Evolutionary conservation across 2,329 filamentous ascomycete genomes (phyloP), one percentile per base, ranked within the genome.

Genomic region (Daldinia sp.): DNA sequence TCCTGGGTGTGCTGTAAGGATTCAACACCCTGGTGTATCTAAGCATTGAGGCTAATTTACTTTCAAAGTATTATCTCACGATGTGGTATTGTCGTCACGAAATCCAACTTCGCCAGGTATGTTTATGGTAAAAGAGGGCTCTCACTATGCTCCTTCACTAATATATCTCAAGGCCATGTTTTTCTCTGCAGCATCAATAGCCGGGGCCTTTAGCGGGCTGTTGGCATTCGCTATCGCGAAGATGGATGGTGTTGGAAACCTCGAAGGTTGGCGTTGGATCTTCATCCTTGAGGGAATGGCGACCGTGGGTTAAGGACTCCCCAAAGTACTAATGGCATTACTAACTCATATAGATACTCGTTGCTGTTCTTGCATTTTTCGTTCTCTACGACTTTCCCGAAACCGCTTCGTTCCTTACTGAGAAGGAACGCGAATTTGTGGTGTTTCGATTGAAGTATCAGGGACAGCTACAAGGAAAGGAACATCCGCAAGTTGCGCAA

Each of bases 321-420:
- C 2, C 2, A 29, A 15, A 15, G 1, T n/a, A 0, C 17, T 4
- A 2, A 11, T 3, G 3, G 10, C 8, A 19, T 10, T 56, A 37
- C 59, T 60, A 45, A 68, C 2, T 67, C 13, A 54, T 56, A 3
- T 58, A 76, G 53, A 72, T 77, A 2, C 1, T 93, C 1, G 83
- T 93, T 4, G 92, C 91, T 0, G 61, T 88, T 3, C 70, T 81
- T 0, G 87, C 87, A 0, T 93, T 90, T 77, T 94, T 87, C 80
- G 81, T 88, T 66, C 85, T 96, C 0, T 84, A 91, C 68, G 92
- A 96, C 71, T 96, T 93, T 69, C 93, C 93, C 0, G 91, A 93
- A 66, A 87, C 90, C 21, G 91, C 92, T 0, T 84, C 70, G 0
- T 96, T 96, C 73, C 82, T 96, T 19, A 88, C 86, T 0, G 84